Conservation (phyloP, 1,284 basidiomycete species). For the Irpex sp. region DNA sequence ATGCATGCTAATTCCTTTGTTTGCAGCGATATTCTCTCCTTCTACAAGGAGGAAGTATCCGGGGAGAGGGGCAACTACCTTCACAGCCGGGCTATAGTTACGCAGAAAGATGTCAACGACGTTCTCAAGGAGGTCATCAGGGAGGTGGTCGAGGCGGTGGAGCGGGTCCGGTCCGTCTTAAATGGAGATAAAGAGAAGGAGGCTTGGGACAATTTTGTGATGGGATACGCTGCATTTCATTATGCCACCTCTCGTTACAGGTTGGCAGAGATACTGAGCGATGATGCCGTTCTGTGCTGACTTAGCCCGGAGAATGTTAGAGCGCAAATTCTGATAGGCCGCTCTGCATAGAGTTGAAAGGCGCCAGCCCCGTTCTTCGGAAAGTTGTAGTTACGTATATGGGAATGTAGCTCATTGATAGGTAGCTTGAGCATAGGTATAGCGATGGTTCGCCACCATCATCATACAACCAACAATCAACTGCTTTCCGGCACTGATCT, state of each 20-base stretch:
- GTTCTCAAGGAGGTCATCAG: constrained; percentile 21
- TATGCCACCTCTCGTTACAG: constrained; percentile 13
- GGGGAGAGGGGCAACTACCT: constrained; percentile 17
- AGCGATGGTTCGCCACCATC: no score
- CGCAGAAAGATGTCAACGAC: constrained; percentile 4
- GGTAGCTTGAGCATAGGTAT: no score
- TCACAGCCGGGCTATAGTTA: constrained; percentile 11
- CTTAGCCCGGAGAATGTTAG: background rate
- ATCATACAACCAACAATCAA: no score
- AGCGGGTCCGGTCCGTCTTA: constrained; percentile 10
- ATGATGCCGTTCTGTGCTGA: background rate
- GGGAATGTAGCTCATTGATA: no score
- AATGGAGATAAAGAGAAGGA: constrained; percentile 11
- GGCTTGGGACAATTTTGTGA: constrained; percentile 16
- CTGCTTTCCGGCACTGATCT: no score
- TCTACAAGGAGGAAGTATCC: constrained; percentile 19
- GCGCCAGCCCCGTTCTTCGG: no score
- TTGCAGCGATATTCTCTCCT: constrained; percentile 19
- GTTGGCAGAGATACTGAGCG: constrained; percentile 12
- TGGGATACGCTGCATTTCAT: constrained; percentile 15
- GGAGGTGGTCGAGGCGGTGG: constrained; percentile 20
- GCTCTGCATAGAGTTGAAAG: no score
- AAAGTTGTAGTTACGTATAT: no score
- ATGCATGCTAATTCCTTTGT: no score
- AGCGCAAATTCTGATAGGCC: no score